Base-by-base conservation (phyloP, 805 yeast species). In the Schwanniomyces yamadae region DNA sequence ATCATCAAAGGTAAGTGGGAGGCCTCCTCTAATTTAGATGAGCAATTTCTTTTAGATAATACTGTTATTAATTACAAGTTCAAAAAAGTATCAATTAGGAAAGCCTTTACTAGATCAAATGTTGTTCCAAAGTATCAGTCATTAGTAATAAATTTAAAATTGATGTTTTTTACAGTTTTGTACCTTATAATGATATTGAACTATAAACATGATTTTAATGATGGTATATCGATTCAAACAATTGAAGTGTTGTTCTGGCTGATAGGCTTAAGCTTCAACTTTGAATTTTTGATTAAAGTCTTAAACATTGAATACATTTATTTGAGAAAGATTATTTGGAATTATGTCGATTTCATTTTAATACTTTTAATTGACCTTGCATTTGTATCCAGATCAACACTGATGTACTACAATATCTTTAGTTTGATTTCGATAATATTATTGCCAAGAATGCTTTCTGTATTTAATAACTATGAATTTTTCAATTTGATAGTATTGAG, bases 321-420 rank as follows among this genome's bases (percentile, higher is more conserved):
- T 14, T 63, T 73, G 40, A 69, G 65, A 34, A 61, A 71, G 45
- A 68, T 77, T 13, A 54, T 77, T n/a, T 77, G 82, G 82, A 73
- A 73, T 27, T 58, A 71, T 40, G 55, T 74, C 37, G 82, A 76
- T 43, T 56, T 71, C 26, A 48, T 61, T 17, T 61, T 75, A 6
- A 52, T 69, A 23, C 31, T 59, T 2, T 51, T 75, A 12, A 59
- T 77, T 8, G 60, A 69, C 28, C 33, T 54, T 4, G 54, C 65
- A 6, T 50, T 66, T 25, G 29, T 58, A 5, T 40, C 63, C 32
- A 49, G 53, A 26, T 28, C 48, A 6, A 34, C 44, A 28, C 28
- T 38, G 10, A 31, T 39, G 11, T 61, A 55, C 40, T 59, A 57
- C 41, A 65, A 62, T 39, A 45, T 55, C 16, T 66, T 67, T 47